Evolutionary conservation across 805 yeast species (phyloP), one percentile per base, ranked within the genome.

Genomic region (Ogataea polymorpha): DNA sequence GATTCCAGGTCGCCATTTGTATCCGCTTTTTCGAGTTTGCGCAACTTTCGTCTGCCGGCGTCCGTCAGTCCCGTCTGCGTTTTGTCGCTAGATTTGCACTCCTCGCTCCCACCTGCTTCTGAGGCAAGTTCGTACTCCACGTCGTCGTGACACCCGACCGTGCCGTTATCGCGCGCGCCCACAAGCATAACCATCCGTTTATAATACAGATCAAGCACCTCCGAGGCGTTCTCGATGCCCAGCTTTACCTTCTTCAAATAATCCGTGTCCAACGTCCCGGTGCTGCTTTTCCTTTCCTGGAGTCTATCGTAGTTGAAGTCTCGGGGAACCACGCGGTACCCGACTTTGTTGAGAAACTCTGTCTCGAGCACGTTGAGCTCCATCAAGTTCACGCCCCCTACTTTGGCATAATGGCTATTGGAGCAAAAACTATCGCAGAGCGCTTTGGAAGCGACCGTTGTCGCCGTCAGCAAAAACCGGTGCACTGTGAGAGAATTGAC

Each of bases 391-490:
- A 89, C 84, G 45, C 99, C 98, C 3, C 99, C 99, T 14, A 93
- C 97, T 59, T 85, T 86, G 10, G 98, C 96, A 56, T 93, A 91
- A 62, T 93, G 96, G 32, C 82, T 75, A 62, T 90, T 91, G 12
- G 96, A 88, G 64, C 93, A 90, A 63, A 93, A 91, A 18, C 90
- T 83, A 65, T 91, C 99, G 62, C 96, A 89, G 49, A 89, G 71
- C 1, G 95, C 91, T 60, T 91, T 91, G 49, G 91, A 82, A 0
- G 93, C 95, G 2, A 91, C 79, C 45, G 95, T 86, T 0, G 96
- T 89, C 1, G 96, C 93, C 0, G 96, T 90, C 29, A 91, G 70
- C 39, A 91, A 64, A 55, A 89, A 93, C 43, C 99, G 74, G 60
- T 91, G 99, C 4, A 91, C 96, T 0, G 99, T 91, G 60, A 93